phyloP scores from a whole-genome alignment of 768 basidiomycete genomes.

The Agrocybe pediades region DNA sequence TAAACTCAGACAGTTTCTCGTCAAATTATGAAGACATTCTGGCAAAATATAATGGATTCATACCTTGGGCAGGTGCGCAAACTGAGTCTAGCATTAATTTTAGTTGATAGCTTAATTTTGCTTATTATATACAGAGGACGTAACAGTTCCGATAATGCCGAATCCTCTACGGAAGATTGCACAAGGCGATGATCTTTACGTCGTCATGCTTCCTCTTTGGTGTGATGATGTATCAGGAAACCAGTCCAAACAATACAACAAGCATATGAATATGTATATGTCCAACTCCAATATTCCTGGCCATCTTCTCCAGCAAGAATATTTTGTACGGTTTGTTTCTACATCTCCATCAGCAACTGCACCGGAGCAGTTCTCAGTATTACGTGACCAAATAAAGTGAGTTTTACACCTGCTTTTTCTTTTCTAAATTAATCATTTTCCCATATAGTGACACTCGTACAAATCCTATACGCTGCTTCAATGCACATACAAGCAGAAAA shows the following conservation, averaged over 20 bases:
- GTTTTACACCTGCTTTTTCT: too few relatives aligned
- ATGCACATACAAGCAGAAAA: conserved; percentile 19
- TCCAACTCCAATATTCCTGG: conserved; percentile 36
- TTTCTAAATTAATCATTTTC: not conserved
- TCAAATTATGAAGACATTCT: too few relatives aligned
- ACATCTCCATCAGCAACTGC: conserved; percentile 37
- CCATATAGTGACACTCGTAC: conserved; percentile 29
- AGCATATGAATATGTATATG: conserved; percentile 44
- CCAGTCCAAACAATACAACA: conserved; percentile 44
- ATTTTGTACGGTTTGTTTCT: conserved; percentile 37
- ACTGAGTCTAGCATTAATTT: not conserved
- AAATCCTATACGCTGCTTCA: conserved; percentile 34
- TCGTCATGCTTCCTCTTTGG: conserved; percentile 32
- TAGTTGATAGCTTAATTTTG: not conserved
- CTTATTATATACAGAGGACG: not conserved
- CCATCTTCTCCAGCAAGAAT: conserved; percentile 35
- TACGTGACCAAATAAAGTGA: too few relatives aligned
- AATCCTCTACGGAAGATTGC: conserved; percentile 32
- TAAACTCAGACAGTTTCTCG: too few relatives aligned
- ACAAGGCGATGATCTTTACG: conserved; percentile 30
- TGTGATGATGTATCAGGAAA: conserved; percentile 48
- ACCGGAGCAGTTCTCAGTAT: conserved; percentile 35
- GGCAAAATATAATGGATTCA: not conserved
- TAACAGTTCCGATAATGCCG: conserved; percentile 25
- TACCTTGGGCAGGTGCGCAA: not conserved